Percentiles rank a stretch among this genome's conserved stretches.
Conservation (phyloP, 2,329 filamentous ascomycete species). For the Pseudodiploospora longispora region DNA sequence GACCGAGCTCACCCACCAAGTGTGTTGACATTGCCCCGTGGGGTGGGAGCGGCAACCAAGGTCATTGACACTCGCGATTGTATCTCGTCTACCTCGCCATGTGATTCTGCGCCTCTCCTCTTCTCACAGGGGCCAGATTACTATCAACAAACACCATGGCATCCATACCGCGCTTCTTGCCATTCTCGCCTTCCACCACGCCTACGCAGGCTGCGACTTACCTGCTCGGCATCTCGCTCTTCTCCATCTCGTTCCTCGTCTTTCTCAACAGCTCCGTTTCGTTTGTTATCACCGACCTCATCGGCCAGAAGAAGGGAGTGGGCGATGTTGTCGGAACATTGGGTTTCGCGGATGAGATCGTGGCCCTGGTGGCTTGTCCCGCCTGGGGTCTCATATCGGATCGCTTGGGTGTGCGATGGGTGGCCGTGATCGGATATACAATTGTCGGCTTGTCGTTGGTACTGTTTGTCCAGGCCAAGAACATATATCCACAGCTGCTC, state of each 20-base stretch:
- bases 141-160: conserved; percentile 19
- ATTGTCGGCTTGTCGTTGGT: conserved; percentile 72
- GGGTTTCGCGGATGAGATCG: conserved; percentile 76
- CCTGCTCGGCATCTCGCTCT: conserved; percentile 72
- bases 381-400: conserved; percentile 73
- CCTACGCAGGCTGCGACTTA: conserved; percentile 61
- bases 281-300: conserved; percentile 76
- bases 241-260: conserved; percentile 83
- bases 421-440: conserved; percentile 69
- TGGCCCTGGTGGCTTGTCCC: conserved; percentile 73
- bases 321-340: conserved; percentile 78
- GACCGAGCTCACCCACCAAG: too few relatives aligned
- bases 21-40: too few relatives aligned
- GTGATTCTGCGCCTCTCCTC: conserved; percentile 5
- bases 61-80: too few relatives aligned
- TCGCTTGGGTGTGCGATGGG: conserved; percentile 64
- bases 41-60: too few relatives aligned
- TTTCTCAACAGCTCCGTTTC: conserved; percentile 80
- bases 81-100: background rate
- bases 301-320: conserved; percentile 64
- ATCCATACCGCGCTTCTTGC: conserved; percentile 38
- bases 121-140: conserved; percentile 7
- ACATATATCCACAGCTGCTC: conserved; percentile 83
- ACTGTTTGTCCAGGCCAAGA: conserved; percentile 74
- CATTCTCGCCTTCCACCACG: conserved; percentile 54